phyloP scores from a whole-genome alignment of 164 flowering plant species.

The Piper betle region DNA sequence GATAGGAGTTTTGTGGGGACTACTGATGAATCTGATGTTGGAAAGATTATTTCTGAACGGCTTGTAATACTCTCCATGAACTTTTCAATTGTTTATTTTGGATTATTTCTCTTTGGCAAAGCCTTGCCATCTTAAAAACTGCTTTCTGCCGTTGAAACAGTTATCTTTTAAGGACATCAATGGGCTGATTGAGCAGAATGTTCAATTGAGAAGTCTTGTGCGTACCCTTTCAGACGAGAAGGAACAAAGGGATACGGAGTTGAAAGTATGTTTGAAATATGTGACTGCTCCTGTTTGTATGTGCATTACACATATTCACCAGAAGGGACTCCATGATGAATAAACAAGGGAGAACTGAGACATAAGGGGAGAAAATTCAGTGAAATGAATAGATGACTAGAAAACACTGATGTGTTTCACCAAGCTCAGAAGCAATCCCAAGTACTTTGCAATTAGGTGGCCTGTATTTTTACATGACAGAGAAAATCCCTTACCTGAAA shows the following conservation, averaged over 20 bases:
- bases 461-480: no score
- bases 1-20: conserved; percentile 10
- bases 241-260: conserved; percentile 41
- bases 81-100: neutral
- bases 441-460: no score
- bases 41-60: conserved; percentile 44
- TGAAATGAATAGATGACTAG: no score
- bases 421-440: no score
- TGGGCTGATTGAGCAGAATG: conserved; percentile 94
- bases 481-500: no score
- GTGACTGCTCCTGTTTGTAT: neutral
- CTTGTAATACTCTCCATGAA: conserved; percentile 10
- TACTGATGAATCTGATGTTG: conserved; percentile 34
- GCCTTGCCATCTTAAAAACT: neutral
- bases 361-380: neutral
- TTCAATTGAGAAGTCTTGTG: conserved; percentile 68
- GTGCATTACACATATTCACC: neutral
- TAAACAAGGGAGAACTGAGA: no score
- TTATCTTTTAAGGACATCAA: conserved; percentile 75
- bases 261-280: conserved; percentile 35
- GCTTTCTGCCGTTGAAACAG: conserved; percentile 19
- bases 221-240: conserved; percentile 65
- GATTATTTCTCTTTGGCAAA: neutral
- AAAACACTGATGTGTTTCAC: no score
- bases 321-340: neutral